Evolutionary conservation across 1,139 yeast genomes (phyloP).

Genomic region (Scheffersomyces titani): DNA sequence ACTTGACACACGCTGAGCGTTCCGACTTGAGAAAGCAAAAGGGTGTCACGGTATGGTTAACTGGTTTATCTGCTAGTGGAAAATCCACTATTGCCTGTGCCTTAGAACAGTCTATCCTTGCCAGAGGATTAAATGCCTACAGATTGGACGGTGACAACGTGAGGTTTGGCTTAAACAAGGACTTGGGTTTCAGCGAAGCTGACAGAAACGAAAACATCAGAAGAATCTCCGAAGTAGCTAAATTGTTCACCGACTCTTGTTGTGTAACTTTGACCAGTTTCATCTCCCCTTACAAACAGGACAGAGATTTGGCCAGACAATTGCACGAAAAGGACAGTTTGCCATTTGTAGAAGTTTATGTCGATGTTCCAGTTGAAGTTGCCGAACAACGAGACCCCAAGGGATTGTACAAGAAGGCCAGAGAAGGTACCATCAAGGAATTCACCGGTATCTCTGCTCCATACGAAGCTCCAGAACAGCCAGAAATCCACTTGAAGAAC

Average conservation of each 20-base stretch:
- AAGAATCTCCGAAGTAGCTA: conserved; percentile 89
- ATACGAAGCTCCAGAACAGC: conserved; percentile 83
- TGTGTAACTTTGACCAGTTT: conserved; percentile 84
- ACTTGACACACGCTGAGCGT: conserved; percentile 83
- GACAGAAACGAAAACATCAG: conserved; percentile 95
- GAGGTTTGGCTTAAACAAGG: conserved; percentile 92
- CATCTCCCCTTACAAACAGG: conserved; percentile 85
- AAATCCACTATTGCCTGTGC: conserved; percentile 96
- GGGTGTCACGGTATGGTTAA: conserved; percentile 92
- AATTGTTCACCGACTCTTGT: conserved; percentile 88
- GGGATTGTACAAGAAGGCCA: conserved; percentile 93
- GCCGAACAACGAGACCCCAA: conserved; percentile 98
- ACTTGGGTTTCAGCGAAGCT: conserved; percentile 85
- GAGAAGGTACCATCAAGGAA: conserved; percentile 91
- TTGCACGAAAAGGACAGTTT: conserved; percentile 73
- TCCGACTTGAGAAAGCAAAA: conserved; percentile 68
- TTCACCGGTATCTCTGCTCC: conserved; percentile 97
- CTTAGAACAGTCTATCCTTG: conserved; percentile 76
- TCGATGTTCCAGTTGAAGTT: conserved; percentile 89
- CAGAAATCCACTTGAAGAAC: conserved; percentile 82
- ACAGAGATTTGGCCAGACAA: conserved; percentile 82
- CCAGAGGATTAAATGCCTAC: conserved; percentile 69
- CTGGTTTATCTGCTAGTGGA: conserved; percentile 94
- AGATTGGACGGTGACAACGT: conserved; percentile 94
- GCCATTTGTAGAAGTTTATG: conserved; percentile 86